phyloP scores from a whole-genome alignment of 179 eudicot species.

The Beta lomatogona region DNA sequence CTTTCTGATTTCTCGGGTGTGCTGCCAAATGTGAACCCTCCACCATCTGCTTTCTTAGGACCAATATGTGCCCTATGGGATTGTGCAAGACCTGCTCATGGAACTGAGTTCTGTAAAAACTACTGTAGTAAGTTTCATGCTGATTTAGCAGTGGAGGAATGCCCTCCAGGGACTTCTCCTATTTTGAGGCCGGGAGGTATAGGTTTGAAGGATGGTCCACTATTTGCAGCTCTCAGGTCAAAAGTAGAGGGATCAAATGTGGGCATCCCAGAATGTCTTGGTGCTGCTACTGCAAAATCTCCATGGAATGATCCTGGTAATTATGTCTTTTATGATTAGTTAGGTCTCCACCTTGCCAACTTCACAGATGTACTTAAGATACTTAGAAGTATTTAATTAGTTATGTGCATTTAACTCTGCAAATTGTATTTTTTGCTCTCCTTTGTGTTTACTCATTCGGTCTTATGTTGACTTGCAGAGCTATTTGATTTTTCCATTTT shows the following conservation, averaged over 20 bases:
- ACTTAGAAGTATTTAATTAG: not conserved
- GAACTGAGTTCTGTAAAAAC: conserved; percentile 54
- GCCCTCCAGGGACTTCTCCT: conserved; percentile 80
- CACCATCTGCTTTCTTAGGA: conserved; percentile 89
- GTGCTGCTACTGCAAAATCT: conserved; percentile 89
- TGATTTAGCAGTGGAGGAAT: conserved; percentile 72
- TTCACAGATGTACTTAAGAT: conserved; percentile 1
- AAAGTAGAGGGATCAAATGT: conserved; percentile 82
- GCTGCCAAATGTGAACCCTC: conserved; percentile 55
- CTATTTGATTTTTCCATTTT: conserved; percentile 70
- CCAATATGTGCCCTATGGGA: conserved; percentile 98
- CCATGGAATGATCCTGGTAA: conserved; percentile 99
- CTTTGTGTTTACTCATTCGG: conserved; percentile 9
- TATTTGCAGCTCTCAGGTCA: conserved; percentile 73
- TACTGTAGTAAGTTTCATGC: conserved; percentile 79
- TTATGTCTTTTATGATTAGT: conserved; percentile 15
- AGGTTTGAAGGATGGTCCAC: conserved; percentile 74
- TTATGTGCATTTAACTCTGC: not conserved
- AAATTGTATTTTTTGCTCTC: not conserved
- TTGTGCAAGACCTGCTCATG: conserved; percentile 84
- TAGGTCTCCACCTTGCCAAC: not conserved
- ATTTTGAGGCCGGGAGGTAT: conserved; percentile 93
- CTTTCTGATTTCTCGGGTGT: conserved; percentile 49
- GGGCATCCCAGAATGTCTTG: conserved; percentile 95
- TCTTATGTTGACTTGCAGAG: conserved; percentile 53